Evolutionary conservation across 495 filamentous ascomycete species (phyloP), one percentile per base, ranked within the genome.

Genomic region (Penicillium arizonense): DNA sequence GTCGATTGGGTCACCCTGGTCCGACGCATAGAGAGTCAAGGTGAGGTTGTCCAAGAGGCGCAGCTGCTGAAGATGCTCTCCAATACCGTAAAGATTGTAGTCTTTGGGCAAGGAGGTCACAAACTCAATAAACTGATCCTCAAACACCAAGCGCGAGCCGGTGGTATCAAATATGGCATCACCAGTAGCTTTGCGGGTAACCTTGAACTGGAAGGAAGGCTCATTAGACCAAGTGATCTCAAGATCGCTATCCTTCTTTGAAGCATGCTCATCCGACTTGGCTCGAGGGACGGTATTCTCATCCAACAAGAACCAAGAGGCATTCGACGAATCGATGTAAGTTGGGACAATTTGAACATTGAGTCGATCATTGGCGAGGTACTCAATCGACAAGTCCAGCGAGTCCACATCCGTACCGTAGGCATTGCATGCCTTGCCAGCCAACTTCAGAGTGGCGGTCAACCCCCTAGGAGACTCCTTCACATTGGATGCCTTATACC

Each of bases 21-120:
- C 89, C 3, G 87, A 85, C 11, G 85, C 83, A 50, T 81, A 91
- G 49, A 89, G 76, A 4, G 88, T 91, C 30, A 85, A 76, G 53
- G 77, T 83, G 36, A 72, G 69, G 50, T 86, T 84, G 46, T 84
- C 77, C 23, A 80, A 73, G 11, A 86, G 71, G 13, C 82, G 70
- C n/a, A 86, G 61, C 23, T 76, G 75, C 62, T 81, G 79, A 33
- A 86, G 83, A 2, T 71, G 72, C 61, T 87, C 84, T 44, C 82
- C 83, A 21, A 87, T 65, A 7, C 83, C 82, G 53, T 84, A 87
- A 24, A 87, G 59, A 52, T 87, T 86, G 58, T 87, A 87, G 26
- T 83, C 70, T 38, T 77, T 69, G 1, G 83, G 84, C 33, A 86
- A 50, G 43, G 72, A 57, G 16, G 75, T 79, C 2, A 75, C 75